Evolutionary conservation across 2,329 filamentous ascomycete genomes (phyloP), one percentile per base, ranked within the genome.

Genomic region (Trichoderma oligosporum): DNA sequence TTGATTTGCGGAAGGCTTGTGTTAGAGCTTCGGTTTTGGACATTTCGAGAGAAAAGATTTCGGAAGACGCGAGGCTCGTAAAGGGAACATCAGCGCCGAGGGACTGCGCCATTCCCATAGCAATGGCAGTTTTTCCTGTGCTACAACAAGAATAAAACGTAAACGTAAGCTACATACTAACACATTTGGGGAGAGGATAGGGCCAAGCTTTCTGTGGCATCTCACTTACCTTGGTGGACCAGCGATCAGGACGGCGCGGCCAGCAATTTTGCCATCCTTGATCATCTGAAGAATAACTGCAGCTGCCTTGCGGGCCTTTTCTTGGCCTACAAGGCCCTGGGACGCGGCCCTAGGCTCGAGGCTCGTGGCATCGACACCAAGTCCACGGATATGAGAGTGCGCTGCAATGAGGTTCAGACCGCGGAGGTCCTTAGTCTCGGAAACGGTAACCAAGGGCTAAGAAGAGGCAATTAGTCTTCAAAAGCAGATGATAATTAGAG

Each of bases 21-120:
- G 93, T 97, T 33, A 99, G 84, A 49, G 94, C 93, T 75, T 99
- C 94, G 35, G 94, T 99, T 79, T 99, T 99, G 67, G 91, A 96
- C 93, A 99, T 97, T 75, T 99, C 94, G 69, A 97, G 83, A 24
- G 92, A 97, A 78, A 97, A 99, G 68, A 99, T 97, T 73, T 99
- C 94, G 59, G 92, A 96, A 12, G 92, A 91, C 41, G 94, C 91
- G 62, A 97, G 86, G 76, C 91, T 92, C 20, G 94, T 99, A 73
- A 99, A 99, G 4, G 94, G 94, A 2, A 97, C 92, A 71, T 99
- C 94, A 47, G 91, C 76, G 44, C 93, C 94, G 52, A 99, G 83
- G 27, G 92, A 96, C 73, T 99, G 94, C 35, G 94, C 88, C 92
- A 99, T 97, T 47, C 92, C 94, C 89, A 97, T 97, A 51, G 94